phyloP scores from a whole-genome alignment of 1,284 basidiomycete species.

The Ceratobasidium sp. region DNA sequence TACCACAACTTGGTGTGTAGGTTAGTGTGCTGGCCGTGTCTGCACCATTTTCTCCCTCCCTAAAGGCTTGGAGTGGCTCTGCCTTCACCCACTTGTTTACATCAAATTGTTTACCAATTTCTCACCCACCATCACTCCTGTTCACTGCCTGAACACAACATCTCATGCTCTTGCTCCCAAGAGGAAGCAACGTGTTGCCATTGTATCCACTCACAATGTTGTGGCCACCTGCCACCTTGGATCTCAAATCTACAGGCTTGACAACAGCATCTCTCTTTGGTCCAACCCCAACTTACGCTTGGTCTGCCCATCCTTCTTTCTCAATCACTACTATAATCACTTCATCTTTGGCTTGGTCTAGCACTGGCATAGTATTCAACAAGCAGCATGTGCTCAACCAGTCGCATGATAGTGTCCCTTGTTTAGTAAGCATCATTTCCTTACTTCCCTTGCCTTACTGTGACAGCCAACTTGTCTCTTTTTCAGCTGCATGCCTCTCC shows the following conservation, averaged over 20 bases:
- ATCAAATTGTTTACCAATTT: slow-evolving; percentile 6
- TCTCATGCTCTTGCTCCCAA: background rate
- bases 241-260: background rate
- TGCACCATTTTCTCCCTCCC: slow-evolving; percentile 19
- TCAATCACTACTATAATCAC: slow-evolving; percentile 16
- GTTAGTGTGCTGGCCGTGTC: slow-evolving; percentile 24
- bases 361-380: no score
- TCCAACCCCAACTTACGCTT: background rate
- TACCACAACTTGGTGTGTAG: background rate
- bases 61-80: background rate
- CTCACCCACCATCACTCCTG: background rate
- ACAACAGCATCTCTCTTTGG: background rate
- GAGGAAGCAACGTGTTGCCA: background rate
- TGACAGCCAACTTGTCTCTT: no score
- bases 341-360: slow-evolving; percentile 3
- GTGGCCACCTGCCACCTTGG: slow-evolving; percentile 5
- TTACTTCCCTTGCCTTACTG: no score
- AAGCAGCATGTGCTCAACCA: no score
- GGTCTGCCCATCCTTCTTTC: background rate
- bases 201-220: background rate
- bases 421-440: no score
- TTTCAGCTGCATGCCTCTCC: no score
- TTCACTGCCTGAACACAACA: background rate
- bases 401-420: no score
- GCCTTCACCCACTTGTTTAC: slow-evolving; percentile 13